Conservation (phyloP, 495 filamentous ascomycete genomes). For the Podospora bellae-mahoneyi region DNA sequence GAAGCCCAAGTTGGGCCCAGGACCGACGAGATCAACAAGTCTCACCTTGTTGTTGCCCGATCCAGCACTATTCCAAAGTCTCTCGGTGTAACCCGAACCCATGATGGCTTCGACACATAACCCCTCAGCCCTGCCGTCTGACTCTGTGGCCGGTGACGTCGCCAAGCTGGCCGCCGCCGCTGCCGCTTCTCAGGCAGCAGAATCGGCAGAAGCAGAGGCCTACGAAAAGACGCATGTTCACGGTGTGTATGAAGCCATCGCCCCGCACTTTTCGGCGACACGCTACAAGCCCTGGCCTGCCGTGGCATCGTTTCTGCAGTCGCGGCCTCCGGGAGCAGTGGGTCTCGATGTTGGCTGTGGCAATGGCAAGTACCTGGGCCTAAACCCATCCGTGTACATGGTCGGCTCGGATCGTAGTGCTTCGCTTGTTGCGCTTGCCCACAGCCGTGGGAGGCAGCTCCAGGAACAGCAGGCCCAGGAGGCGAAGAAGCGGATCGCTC, state of each 20-base stretch:
- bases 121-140: slow-evolving; percentile 30
- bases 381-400: slow-evolving; percentile 77
- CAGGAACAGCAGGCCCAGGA: slow-evolving; percentile 13
- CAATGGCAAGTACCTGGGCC: slow-evolving; percentile 90
- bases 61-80: neutral
- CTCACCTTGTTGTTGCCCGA: slow-evolving; percentile 9
- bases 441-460: slow-evolving; percentile 55
- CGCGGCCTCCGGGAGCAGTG: slow-evolving; percentile 66
- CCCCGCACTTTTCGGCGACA: slow-evolving; percentile 89
- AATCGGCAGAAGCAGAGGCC: slow-evolving; percentile 33
- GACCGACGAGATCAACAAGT: neutral
- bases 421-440: slow-evolving; percentile 72
- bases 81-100: neutral
- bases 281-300: slow-evolving; percentile 98
- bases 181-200: slow-evolving; percentile 18
- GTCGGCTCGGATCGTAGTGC: slow-evolving; percentile 83
- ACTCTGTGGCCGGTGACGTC: slow-evolving; percentile 31
- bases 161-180: slow-evolving; percentile 28
- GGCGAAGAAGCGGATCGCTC: slow-evolving; percentile 1
- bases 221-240: slow-evolving; percentile 91
- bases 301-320: slow-evolving; percentile 72
- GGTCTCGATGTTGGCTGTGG: slow-evolving; percentile 92
- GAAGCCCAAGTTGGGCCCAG: slow-evolving; percentile 11
- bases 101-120: slow-evolving; percentile 16
- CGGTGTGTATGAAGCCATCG: slow-evolving; percentile 90